These are phyloP conservation scores for Sergeia podlipaevii DNA, from an alignment of 208 protist genomes.

Conservation along the genomic window DNA sequence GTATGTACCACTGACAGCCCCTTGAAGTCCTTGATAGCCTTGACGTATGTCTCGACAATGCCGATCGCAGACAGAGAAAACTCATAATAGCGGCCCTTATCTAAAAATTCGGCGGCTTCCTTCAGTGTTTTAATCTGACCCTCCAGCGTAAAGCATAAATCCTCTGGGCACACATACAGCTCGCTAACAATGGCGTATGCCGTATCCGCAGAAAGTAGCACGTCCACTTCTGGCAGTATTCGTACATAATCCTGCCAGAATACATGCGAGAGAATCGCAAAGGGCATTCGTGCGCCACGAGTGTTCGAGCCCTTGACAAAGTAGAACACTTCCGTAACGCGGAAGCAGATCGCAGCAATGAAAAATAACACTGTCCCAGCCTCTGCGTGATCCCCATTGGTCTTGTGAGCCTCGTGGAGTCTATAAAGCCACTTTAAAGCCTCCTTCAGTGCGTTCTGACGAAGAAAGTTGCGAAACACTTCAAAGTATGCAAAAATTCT, in stretches of 20 bases:
- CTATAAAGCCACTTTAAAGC: constrained; percentile 81
- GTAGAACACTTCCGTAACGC: constrained; percentile 87
- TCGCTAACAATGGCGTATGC: constrained; percentile 77
- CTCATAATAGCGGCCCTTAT: constrained; percentile 82
- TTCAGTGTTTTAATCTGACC: constrained; percentile 77
- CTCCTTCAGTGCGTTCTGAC: constrained; percentile 76
- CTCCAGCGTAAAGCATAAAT: constrained; percentile 75
- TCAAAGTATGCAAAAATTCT: constrained; percentile 77
- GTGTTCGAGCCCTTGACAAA: constrained; percentile 57
- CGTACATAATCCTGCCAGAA: constrained; percentile 92
- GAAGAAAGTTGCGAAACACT: constrained; percentile 77
- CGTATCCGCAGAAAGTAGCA: constrained; percentile 53
- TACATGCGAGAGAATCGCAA: constrained; percentile 58
- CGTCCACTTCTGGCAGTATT: constrained; percentile 75
- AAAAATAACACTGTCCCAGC: constrained; percentile 87
- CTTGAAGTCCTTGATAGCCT: constrained; percentile 56
- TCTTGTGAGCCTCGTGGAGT: constrained; percentile 77
- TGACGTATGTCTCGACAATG: constrained; percentile 64
- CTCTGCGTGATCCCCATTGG: constrained; percentile 65
- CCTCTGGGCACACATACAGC: constrained; percentile 74
- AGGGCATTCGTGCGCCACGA: constrained; percentile 73
- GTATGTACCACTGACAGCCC: constrained; percentile 46
- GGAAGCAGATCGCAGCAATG: constrained; percentile 79
- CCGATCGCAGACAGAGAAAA: constrained; percentile 59
- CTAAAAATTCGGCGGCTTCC: constrained; percentile 76